Conservation (phyloP, 768 basidiomycete genomes). For the Mycena pura region DNA sequence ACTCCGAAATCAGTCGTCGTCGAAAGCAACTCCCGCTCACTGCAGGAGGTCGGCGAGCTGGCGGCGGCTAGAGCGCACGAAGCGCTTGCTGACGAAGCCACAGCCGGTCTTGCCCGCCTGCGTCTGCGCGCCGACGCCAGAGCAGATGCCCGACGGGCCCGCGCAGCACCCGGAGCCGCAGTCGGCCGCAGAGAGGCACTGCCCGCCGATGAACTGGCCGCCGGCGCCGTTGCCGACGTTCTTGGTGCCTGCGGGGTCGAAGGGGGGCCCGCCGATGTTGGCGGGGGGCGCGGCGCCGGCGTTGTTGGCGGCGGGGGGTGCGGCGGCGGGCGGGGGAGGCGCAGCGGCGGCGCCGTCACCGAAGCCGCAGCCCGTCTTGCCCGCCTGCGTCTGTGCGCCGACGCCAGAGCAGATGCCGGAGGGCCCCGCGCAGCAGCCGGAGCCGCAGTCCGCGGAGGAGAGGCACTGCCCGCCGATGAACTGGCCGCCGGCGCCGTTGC, state of each 20-base stretch:
- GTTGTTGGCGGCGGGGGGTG: not conserved
- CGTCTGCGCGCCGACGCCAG: slow-evolving; percentile 5
- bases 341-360: not conserved
- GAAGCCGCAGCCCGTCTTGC: slow-evolving; percentile 21
- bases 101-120: slow-evolving; percentile 17
- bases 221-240: slow-evolving; percentile 16
- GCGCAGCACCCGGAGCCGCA: slow-evolving; percentile 15
- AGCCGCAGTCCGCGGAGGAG: slow-evolving; percentile 11
- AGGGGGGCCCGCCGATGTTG: slow-evolving; percentile 1
- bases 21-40: too few relatives aligned
- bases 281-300: not conserved
- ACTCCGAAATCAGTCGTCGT: too few relatives aligned
- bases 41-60: too few relatives aligned
- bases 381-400: slow-evolving; percentile 16
- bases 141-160: slow-evolving; percentile 16
- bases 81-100: too few relatives aligned
- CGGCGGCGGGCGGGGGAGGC: not conserved
- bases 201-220: slow-evolving; percentile 13
- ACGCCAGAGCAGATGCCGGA: slow-evolving; percentile 18
- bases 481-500: slow-evolving; percentile 17
- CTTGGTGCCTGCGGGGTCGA: slow-evolving; percentile 13
- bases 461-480: slow-evolving; percentile 21
- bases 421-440: slow-evolving; percentile 19
- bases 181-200: slow-evolving; percentile 6
- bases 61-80: too few relatives aligned